These are phyloP conservation scores for Nigrospora osmanthi DNA, from an alignment of 2,329 filamentous ascomycete genomes.

Conservation along the genomic window DNA sequence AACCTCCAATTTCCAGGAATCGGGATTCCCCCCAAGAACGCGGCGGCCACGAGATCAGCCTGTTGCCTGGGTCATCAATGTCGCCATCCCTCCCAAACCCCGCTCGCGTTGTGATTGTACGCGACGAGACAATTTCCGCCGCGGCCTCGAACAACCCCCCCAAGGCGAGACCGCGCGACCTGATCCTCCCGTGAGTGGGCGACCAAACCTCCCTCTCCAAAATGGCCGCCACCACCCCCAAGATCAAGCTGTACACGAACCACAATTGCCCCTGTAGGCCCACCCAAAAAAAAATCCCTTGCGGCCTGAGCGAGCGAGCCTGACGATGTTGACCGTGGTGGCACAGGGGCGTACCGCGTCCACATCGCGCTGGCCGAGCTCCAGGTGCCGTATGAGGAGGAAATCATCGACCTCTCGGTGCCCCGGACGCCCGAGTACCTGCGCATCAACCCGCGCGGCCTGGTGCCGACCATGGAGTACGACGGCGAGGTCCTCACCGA, in stretches of 20 bases:
- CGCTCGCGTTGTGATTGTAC: too few species aligned
- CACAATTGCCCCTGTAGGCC: slow-evolving; percentile 6
- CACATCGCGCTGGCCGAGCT: slow-evolving; percentile 5
- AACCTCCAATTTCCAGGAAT: too few species aligned
- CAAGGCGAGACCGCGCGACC: too few species aligned
- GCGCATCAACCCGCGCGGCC: slow-evolving; percentile 4
- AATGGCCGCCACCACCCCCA: slow-evolving; percentile 3
- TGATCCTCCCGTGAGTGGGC: too few species aligned
- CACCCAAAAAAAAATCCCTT: background rate
- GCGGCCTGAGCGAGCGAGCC: background rate
- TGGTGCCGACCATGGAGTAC: slow-evolving; percentile 4
- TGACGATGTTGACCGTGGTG: background rate
- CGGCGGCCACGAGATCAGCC: too few species aligned
- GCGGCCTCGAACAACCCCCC: too few species aligned
- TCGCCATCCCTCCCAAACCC: too few species aligned
- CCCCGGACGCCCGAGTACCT: slow-evolving; percentile 5
- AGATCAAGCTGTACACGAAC: slow-evolving; percentile 7
- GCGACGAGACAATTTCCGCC: too few species aligned
- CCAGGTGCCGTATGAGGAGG: slow-evolving; percentile 5
- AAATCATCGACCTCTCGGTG: slow-evolving; percentile 3
- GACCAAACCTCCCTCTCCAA: background rate
- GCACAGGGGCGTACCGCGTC: slow-evolving; percentile 6
- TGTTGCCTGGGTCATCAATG: too few species aligned
- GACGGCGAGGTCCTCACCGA: slow-evolving; percentile 5
- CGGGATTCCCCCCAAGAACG: too few species aligned